Percentiles rank a stretch among this genome's conserved stretches.
Evolutionary conservation across 441 rosid genomes (phyloP).

Genomic region (Euphorbia celastroides): DNA sequence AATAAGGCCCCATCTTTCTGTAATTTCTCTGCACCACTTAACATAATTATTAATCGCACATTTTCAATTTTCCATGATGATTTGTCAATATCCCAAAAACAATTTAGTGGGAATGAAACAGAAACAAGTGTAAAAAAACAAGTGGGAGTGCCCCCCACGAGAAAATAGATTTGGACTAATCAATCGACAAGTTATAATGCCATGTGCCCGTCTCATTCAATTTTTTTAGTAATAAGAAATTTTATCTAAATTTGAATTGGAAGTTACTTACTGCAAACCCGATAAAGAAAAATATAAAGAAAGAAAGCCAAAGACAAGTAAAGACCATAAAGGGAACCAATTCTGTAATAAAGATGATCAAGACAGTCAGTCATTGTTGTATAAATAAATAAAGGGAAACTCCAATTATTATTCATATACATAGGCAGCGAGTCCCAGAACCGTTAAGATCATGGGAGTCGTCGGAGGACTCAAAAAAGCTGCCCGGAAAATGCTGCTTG

Average conservation of each 20-base stretch:
- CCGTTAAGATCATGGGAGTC: conserved; percentile 25
- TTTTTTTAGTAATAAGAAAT: neutral
- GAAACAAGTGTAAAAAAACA: neutral
- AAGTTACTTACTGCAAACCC: neutral
- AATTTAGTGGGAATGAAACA: neutral
- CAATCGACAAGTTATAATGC: neutral
- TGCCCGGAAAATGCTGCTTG: conserved; percentile 50
- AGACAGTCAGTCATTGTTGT: neutral
- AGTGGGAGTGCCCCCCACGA: neutral
- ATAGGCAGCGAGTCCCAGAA: no score
- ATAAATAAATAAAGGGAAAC: no score
- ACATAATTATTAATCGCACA: neutral
- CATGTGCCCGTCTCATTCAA: neutral
- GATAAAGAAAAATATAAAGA: neutral
- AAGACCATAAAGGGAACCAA: neutral
- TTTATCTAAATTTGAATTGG: neutral
- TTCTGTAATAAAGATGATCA: neutral
- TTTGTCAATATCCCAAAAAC: neutral
- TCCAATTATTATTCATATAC: no score
- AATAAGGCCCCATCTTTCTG: neutral
- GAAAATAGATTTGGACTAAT: neutral
- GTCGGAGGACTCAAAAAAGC: conserved; percentile 49
- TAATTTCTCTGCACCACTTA: neutral
- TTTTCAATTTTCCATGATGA: neutral
- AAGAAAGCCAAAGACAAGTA: neutral